These are phyloP conservation scores for Leishmania guyanensis DNA, from an alignment of 208 protist genomes.

Conservation along the genomic window DNA sequence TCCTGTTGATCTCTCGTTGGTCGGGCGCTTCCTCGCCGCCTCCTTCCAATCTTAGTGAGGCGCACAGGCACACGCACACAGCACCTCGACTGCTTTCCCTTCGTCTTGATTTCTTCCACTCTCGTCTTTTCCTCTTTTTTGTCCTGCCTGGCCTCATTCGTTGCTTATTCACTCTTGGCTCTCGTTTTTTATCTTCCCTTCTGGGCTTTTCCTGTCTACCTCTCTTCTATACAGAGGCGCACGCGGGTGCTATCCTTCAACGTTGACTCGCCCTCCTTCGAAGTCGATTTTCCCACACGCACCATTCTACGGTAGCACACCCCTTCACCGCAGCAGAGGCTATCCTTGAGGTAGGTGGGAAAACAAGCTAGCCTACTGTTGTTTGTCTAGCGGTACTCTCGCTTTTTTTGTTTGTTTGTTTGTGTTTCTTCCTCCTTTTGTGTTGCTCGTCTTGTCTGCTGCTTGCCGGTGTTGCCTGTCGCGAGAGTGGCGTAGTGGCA, in stretches of 20 bases:
- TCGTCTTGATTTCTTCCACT: neutral
- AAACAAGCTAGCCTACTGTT: neutral
- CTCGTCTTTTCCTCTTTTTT: neutral
- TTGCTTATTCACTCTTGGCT: neutral
- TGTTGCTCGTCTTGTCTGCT: neutral
- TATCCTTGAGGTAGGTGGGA: neutral
- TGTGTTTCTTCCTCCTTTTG: neutral
- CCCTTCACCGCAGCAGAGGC: neutral
- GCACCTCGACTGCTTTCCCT: neutral
- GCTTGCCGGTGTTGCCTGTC: neutral
- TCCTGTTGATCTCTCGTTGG: constrained; percentile 4
- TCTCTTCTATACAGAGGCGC: neutral
- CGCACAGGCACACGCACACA: neutral
- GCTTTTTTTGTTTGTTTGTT: neutral
- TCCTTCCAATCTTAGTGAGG: neutral
- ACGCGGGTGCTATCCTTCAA: neutral
- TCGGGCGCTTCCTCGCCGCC: too few relatives aligned
- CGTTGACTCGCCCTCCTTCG: neutral
- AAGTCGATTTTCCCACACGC: neutral
- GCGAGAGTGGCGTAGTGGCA: neutral
- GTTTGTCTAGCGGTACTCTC: neutral
- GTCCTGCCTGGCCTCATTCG: constrained; percentile 1
- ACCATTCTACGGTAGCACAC: neutral
- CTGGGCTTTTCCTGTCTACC: neutral
- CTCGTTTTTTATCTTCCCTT: too few relatives aligned